phyloP scores from a whole-genome alignment of 805 yeast species.

The Candida awuae region DNA sequence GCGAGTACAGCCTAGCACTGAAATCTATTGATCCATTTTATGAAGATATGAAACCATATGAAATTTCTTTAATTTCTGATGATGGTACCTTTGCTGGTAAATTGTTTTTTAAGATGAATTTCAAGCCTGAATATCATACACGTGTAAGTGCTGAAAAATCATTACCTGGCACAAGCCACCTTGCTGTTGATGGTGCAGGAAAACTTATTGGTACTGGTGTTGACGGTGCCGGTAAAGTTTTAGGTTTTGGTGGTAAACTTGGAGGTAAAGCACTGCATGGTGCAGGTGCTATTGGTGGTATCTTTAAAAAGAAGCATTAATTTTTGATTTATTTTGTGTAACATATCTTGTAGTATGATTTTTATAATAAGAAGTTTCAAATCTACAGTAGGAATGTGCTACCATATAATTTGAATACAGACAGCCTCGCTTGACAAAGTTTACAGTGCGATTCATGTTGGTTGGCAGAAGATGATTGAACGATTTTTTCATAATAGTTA shows the following conservation, averaged over 20 bases:
- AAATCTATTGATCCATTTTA: slow-evolving; percentile 51
- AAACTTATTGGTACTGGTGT: slow-evolving; percentile 36
- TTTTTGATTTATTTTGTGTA: not conserved
- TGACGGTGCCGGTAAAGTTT: slow-evolving; percentile 34
- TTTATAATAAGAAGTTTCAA: too few relatives aligned
- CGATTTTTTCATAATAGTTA: too few relatives aligned
- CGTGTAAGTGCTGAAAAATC: slow-evolving; percentile 33
- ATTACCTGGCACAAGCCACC: slow-evolving; percentile 30
- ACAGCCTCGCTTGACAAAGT: too few relatives aligned
- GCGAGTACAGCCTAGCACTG: slow-evolving; percentile 52
- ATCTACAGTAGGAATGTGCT: too few relatives aligned
- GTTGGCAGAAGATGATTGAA: too few relatives aligned
- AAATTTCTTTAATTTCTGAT: slow-evolving; percentile 39
- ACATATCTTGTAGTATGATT: too few relatives aligned
- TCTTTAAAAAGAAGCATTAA: slow-evolving; percentile 24
- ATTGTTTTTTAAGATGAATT: slow-evolving; percentile 48
- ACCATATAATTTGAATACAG: too few relatives aligned
- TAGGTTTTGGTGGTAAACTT: slow-evolving; percentile 40
- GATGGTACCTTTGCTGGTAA: slow-evolving; percentile 55
- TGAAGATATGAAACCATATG: slow-evolving; percentile 43
- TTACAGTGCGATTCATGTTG: too few relatives aligned
- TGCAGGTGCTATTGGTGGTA: slow-evolving; percentile 28
- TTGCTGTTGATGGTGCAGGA: slow-evolving; percentile 40
- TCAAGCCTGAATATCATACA: slow-evolving; percentile 62
- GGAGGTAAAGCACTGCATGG: slow-evolving; percentile 47